phyloP scores from a whole-genome alignment of 1,284 basidiomycete genomes.

The Cutaneotrichosporon cavernicola region DNA sequence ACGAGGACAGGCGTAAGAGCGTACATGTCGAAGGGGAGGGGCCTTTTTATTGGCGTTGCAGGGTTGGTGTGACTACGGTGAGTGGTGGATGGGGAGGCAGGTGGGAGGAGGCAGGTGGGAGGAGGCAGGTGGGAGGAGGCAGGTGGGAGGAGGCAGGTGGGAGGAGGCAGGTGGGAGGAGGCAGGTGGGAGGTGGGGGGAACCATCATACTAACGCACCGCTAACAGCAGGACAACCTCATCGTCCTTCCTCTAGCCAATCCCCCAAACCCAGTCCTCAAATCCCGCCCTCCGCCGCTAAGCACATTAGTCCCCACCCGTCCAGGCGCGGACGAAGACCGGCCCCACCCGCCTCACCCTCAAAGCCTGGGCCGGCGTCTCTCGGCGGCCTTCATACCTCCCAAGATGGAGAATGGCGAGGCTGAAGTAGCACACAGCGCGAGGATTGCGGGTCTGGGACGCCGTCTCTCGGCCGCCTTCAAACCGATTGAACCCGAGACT shows the following conservation, averaged over 20 bases:
- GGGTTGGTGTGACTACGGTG: slow-evolving; percentile 43
- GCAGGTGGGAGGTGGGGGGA: background rate
- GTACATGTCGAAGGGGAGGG: slow-evolving; percentile 25
- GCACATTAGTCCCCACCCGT: background rate
- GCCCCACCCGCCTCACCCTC: slow-evolving; percentile 17
- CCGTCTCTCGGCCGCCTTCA: no score
- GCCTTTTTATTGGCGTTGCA: slow-evolving; percentile 49
- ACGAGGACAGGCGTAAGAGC: slow-evolving; percentile 15
- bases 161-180: no score
- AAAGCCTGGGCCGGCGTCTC: slow-evolving; percentile 32
- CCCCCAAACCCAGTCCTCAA: slow-evolving; percentile 44
- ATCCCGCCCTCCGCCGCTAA: background rate
- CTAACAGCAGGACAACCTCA: slow-evolving; percentile 36
- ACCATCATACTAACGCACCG: background rate
- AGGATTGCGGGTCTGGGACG: no score
- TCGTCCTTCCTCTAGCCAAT: slow-evolving; percentile 41
- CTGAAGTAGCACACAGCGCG: no score
- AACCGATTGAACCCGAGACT: no score
- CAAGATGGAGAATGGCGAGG: background rate
- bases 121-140: background rate
- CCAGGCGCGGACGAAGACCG: background rate
- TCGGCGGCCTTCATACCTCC: slow-evolving; percentile 18
- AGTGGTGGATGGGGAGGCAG: slow-evolving; percentile 20
- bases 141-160: background rate
- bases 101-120: background rate